Conservation (phyloP, 2,329 filamentous ascomycete species). For the Beauveria caledonica region DNA sequence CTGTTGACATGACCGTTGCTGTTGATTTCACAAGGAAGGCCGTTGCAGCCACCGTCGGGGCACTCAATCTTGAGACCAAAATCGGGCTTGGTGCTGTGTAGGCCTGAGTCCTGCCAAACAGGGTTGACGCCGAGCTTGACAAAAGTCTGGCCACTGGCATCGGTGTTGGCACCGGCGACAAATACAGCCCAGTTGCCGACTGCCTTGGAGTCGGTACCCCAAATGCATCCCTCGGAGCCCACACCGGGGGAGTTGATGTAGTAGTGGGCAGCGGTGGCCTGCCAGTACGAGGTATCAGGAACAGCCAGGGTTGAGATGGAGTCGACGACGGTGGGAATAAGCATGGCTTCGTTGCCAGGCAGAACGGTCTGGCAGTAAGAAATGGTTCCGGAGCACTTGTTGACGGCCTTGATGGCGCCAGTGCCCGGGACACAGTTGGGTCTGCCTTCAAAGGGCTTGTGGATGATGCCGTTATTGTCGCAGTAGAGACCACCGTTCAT, state of each 20-base stretch:
- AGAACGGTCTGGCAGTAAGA: conserved; percentile 74
- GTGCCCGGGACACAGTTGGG: conserved; percentile 64
- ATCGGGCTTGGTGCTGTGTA: conserved; percentile 49
- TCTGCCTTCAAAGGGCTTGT: conserved; percentile 60
- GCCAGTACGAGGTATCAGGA: conserved; percentile 63
- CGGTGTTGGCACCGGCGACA: conserved; percentile 68
- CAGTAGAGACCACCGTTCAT: conserved; percentile 74
- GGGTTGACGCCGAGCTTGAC: conserved; percentile 74
- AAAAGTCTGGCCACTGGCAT: conserved; percentile 55
- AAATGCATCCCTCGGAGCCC: conserved; percentile 56
- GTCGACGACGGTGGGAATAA: conserved; percentile 65
- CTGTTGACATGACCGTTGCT: conserved; percentile 56
- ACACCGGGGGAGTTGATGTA: conserved; percentile 72
- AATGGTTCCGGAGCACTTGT: conserved; percentile 53
- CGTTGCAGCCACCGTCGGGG: conserved; percentile 56
- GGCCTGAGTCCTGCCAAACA: conserved; percentile 51
- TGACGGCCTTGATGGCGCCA: conserved; percentile 56
- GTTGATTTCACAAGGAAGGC: conserved; percentile 66
- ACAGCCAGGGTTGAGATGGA: conserved; percentile 56
- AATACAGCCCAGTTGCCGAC: conserved; percentile 72
- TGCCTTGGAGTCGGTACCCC: conserved; percentile 56
- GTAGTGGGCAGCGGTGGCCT: conserved; percentile 63
- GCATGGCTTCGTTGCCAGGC: conserved; percentile 73
- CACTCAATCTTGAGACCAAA: conserved; percentile 68
- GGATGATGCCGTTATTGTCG: conserved; percentile 53